Percentiles rank a stretch among this genome's conserved stretches.
Conservation (phyloP, 2,329 filamentous ascomycete species). For the Fusarium sp. region DNA sequence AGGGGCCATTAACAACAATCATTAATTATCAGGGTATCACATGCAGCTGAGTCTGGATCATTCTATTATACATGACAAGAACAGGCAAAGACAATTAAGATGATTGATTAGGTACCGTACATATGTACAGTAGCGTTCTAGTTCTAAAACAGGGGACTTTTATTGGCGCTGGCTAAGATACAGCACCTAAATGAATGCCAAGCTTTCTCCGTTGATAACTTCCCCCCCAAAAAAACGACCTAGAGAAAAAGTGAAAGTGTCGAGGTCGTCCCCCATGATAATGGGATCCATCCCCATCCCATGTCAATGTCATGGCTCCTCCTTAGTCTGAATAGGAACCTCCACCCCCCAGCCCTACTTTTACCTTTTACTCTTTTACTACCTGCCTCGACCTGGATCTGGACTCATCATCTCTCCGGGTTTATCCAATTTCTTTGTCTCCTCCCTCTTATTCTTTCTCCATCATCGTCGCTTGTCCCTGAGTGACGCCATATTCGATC, state of each 20-base stretch:
- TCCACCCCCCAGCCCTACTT: conserved; percentile 39
- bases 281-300: conserved; percentile 28
- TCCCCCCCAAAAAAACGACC: conserved; percentile 16
- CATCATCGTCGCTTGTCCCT: conserved; percentile 34
- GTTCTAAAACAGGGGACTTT: conserved; percentile 30
- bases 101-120: neutral
- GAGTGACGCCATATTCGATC: conserved; percentile 34
- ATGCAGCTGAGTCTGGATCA: conserved; percentile 9
- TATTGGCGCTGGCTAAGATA: conserved; percentile 13
- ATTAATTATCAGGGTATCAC: conserved; percentile 2
- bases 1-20: conserved; percentile 2
- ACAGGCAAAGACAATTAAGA: conserved; percentile 14
- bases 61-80: neutral
- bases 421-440: conserved; percentile 34
- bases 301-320: conserved; percentile 40
- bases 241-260: conserved; percentile 8
- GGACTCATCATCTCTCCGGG: conserved; percentile 14
- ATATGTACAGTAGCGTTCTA: neutral
- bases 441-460: conserved; percentile 15
- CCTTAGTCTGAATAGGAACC: conserved; percentile 27
- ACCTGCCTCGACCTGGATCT: neutral
- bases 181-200: conserved; percentile 19
- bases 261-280: conserved; percentile 37
- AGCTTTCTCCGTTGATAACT: conserved; percentile 26
- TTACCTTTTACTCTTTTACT: conserved; percentile 13